Conservation (phyloP, 805 yeast species). For the Wickerhamomyces kurtzmanii region DNA sequence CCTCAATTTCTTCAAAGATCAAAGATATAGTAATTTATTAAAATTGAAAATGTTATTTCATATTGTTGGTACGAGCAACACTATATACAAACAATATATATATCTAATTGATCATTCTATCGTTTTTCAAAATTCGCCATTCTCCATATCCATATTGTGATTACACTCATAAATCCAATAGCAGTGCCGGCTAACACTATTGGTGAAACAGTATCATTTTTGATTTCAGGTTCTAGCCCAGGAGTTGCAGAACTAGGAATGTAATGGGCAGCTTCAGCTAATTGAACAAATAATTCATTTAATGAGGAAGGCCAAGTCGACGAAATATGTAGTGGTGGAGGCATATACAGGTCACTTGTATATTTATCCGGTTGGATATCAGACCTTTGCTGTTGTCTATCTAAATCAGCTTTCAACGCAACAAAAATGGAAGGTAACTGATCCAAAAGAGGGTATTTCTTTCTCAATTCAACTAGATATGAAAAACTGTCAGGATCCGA, state of each 20-base stretch:
- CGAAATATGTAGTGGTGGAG: slow-evolving; percentile 85
- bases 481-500: slow-evolving; percentile 94
- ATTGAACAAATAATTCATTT: slow-evolving; percentile 73
- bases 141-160: slow-evolving; percentile 58
- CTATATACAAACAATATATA: background rate
- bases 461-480: slow-evolving; percentile 61
- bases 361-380: slow-evolving; percentile 82
- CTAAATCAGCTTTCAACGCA: slow-evolving; percentile 91
- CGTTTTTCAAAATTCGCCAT: slow-evolving; percentile 9
- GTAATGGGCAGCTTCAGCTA: slow-evolving; percentile 85
- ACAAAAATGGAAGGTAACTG: slow-evolving; percentile 79
- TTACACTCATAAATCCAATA: slow-evolving; percentile 51
- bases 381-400: slow-evolving; percentile 87
- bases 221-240: slow-evolving; percentile 57
- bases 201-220: slow-evolving; percentile 36
- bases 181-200: slow-evolving; percentile 61
- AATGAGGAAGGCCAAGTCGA: slow-evolving; percentile 85
- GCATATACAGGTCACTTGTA: slow-evolving; percentile 52
- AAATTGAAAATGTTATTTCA: background rate
- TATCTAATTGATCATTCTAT: background rate
- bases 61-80: background rate
- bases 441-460: slow-evolving; percentile 45
- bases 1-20: background rate
- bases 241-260: slow-evolving; percentile 73
- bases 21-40: background rate